Evolutionary conservation across 2,329 filamentous ascomycete genomes (phyloP), one percentile per base, ranked within the genome.

Genomic region (Leptosphaerulina australis): DNA sequence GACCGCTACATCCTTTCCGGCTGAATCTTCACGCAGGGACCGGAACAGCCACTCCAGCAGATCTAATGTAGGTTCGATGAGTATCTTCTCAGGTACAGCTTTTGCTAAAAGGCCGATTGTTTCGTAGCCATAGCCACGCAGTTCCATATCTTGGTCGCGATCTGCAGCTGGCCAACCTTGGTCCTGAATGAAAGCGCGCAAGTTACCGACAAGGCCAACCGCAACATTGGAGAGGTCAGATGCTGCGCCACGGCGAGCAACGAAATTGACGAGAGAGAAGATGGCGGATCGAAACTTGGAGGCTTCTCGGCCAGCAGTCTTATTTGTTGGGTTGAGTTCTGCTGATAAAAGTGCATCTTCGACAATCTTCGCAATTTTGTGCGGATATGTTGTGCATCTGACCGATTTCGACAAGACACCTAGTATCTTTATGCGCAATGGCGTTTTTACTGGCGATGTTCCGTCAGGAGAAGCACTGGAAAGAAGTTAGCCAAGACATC

Each of bases 211-310:
- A 3, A 95, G 79, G 31, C 82, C 81, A 2, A 83, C 79, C 0
- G 88, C 89, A 59, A 95, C 85, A 7, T 79, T 73, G 44, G 79
- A 77, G 11, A 94, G 83, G 40, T 84, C 80, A 1, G 81, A 74
- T 22, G 76, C 63, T 0, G 85, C 81, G 6, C 87, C 89, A 61
- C 91, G 85, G 24, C 88, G 84, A 8, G 92, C 89, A 9, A 94
- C 85, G 84, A 92, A 97, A 41, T 90, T 89, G 47, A 96, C 83
- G 62, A 93, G 96, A 29, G 87, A 84, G 63, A 97, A 94, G 3
- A 96, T 81, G 0, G 92, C 90, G 35, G 85, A 87, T 58, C 91
- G 84, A 8, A 97, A 81, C 69, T 94, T 95, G 1, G 84, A 82
- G 2, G 85, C 85, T 71, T 96, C 91, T 6, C 93, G 78, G 0